Percentiles rank a stretch among this genome's conserved stretches.
Conservation (phyloP, 2,329 filamentous ascomycete species). For the Parascedosporium putredinis region DNA sequence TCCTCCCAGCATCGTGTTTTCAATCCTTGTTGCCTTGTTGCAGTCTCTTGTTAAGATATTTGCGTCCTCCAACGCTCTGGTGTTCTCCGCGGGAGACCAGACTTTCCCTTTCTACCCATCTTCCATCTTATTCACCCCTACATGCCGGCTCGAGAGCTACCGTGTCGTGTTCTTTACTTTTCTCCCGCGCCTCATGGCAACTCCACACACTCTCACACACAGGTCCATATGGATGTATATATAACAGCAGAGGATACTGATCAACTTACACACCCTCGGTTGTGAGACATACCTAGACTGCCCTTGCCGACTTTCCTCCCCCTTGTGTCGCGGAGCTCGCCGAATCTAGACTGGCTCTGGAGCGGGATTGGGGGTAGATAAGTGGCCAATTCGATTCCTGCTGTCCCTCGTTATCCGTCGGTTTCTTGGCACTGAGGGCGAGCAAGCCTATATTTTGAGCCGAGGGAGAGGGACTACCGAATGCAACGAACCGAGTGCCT, state of each 20-base stretch:
- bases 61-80: too few species aligned
- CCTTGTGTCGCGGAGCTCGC: background rate
- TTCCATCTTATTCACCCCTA: too few species aligned
- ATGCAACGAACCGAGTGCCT: too few species aligned
- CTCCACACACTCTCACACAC: slow-evolving; percentile 1
- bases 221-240: background rate
- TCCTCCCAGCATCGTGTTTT: slow-evolving; percentile 3
- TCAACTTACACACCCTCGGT: background rate
- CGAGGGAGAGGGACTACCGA: too few species aligned
- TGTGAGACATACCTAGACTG: background rate
- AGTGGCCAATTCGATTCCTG: background rate
- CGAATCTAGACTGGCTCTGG: background rate
- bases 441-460: too few species aligned
- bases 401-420: too few species aligned
- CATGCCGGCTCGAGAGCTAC: too few species aligned
- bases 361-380: background rate
- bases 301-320: background rate
- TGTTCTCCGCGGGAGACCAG: too few species aligned
- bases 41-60: too few species aligned
- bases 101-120: too few species aligned
- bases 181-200: background rate
- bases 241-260: too few species aligned
- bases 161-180: too few species aligned
- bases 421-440: background rate
- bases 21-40: background rate